A percentile compares a stretch with the other conserved stretches of the same genome.
Conservation (phyloP, 768 basidiomycete species). For the Fomitopsis serialis region DNA sequence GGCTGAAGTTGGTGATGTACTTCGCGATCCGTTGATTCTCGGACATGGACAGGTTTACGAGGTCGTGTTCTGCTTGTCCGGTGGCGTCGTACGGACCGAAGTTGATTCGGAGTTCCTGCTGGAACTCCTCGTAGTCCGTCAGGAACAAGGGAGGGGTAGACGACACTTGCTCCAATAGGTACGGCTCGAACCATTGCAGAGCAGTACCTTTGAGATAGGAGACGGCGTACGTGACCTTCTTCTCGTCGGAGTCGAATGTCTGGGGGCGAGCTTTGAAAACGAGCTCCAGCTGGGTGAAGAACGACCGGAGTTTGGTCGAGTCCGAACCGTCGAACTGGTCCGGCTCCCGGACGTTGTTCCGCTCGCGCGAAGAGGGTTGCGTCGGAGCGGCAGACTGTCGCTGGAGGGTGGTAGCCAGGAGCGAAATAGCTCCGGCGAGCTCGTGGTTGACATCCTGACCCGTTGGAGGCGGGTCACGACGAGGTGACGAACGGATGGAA, state of each 20-base stretch:
- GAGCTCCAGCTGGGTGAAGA: constrained; percentile 4
- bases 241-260: constrained; percentile 2
- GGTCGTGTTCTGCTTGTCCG: constrained; percentile 4
- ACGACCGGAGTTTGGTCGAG: constrained; percentile 6
- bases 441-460: no score
- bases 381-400: no score
- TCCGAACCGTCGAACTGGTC: constrained; percentile 10
- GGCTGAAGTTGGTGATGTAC: constrained; percentile 11
- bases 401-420: no score
- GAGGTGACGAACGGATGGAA: no score
- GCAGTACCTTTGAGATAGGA: constrained; percentile 6
- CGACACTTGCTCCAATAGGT: constrained; percentile 1
- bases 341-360: constrained; percentile 8
- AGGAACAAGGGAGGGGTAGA: neutral
- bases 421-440: no score
- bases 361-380: no score
- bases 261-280: constrained; percentile 5
- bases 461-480: no score
- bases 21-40: constrained; percentile 9
- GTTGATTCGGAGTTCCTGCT: constrained; percentile 4
- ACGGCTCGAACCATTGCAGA: constrained; percentile 5
- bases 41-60: constrained; percentile 1
- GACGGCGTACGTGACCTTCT: constrained; percentile 6
- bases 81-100: neutral
- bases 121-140: constrained; percentile 1